A percentile compares a stretch with the other conserved stretches of the same genome.
Conservation (phyloP, 2,329 filamentous ascomycete species). For the Cladorrhinum sp. region DNA sequence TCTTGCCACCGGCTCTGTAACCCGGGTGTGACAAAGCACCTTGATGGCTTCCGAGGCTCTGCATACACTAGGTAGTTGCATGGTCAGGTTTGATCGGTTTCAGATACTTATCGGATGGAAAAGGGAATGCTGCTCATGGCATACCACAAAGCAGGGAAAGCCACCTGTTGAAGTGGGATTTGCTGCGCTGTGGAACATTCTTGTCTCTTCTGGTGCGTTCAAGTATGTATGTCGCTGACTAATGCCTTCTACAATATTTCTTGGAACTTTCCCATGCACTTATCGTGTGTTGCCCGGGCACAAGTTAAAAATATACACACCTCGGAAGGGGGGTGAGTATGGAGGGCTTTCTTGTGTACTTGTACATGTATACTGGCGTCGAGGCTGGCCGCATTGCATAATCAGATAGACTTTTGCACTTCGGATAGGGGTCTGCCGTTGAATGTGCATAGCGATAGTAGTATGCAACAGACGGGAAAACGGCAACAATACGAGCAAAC, state of each 20-base stretch:
- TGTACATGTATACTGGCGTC: background rate
- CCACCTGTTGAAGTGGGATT: background rate
- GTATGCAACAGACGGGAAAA: background rate
- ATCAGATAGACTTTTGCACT: background rate
- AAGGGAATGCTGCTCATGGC: background rate
- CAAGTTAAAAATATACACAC: no score
- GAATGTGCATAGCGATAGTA: background rate
- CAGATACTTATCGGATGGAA: background rate
- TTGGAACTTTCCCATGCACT: background rate
- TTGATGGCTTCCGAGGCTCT: background rate
- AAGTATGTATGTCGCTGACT: background rate
- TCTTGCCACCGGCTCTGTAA: background rate
- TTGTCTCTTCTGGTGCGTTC: background rate
- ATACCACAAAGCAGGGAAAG: background rate
- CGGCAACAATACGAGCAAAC: background rate
- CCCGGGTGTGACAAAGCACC: background rate
- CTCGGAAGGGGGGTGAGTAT: no score
- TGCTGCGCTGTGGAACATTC: background rate
- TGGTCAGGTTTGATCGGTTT: background rate
- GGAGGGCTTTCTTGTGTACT: no score
- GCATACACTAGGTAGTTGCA: background rate
- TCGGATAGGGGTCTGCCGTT: background rate
- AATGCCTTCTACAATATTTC: background rate
- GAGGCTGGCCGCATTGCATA: background rate
- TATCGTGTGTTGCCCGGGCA: background rate